phyloP scores from a whole-genome alignment of 768 basidiomycete species.

The Mycena alexandri region DNA sequence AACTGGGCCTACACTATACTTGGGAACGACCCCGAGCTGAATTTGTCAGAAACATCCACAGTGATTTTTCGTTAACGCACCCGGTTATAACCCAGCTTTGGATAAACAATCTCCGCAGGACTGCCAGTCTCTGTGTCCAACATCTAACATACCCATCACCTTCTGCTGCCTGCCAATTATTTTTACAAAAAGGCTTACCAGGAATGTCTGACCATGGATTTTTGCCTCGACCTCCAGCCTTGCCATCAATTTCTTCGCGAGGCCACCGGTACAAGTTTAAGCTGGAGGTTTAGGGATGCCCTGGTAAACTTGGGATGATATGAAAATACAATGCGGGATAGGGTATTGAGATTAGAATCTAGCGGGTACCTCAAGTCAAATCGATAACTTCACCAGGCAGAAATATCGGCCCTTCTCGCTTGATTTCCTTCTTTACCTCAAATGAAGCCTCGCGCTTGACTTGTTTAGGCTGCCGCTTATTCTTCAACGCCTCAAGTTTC shows the following conservation, averaged over 20 bases:
- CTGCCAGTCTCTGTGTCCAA: conserved; percentile 28
- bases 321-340: background rate
- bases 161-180: no score
- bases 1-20: conserved; percentile 15
- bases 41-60: background rate
- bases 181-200: conserved; percentile 2
- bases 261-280: conserved; percentile 2
- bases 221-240: conserved; percentile 27
- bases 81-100: conserved; percentile 26
- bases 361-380: conserved; percentile 20
- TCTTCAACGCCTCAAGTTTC: conserved; percentile 13
- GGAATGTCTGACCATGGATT: conserved; percentile 16
- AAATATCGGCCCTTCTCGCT: conserved; percentile 11
- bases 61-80: background rate
- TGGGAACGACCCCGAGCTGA: conserved; percentile 29
- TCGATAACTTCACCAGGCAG: conserved; percentile 29
- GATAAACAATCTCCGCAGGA: conserved; percentile 24
- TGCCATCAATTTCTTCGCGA: conserved; percentile 26
- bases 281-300: no score
- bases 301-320: no score
- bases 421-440: conserved; percentile 28
- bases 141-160: background rate
- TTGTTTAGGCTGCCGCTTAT: conserved; percentile 8
- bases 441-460: conserved; percentile 14
- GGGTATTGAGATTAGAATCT: no score